Percentiles rank a stretch among this genome's conserved stretches.
phyloP scores from a whole-genome alignment of 2,329 filamentous ascomycete genomes.

The Pezicula carpinea region DNA sequence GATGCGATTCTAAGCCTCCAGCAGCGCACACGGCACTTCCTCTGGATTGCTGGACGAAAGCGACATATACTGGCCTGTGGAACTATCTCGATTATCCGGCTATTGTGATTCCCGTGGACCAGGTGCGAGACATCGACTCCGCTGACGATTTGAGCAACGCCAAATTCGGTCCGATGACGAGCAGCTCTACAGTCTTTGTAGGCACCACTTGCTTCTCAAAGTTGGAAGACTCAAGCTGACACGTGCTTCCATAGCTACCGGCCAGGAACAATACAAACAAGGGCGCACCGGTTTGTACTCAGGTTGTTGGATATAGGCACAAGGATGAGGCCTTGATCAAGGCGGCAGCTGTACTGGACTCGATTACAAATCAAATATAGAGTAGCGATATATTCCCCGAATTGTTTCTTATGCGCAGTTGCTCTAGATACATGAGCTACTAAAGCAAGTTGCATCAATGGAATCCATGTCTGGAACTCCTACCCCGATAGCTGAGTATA shows the following conservation, averaged over 20 bases:
- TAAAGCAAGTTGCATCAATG: no score
- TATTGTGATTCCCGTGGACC: slow-evolving; percentile 44
- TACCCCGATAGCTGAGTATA: slow-evolving; percentile 23
- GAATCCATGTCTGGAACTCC: slow-evolving; percentile 15
- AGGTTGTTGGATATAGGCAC: slow-evolving; percentile 29
- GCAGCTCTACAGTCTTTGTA: slow-evolving; percentile 23
- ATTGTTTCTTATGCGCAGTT: slow-evolving; percentile 3
- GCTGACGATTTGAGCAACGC: slow-evolving; percentile 23
- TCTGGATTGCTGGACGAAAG: slow-evolving; percentile 38
- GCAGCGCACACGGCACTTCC: slow-evolving; percentile 46
- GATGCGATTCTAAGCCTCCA: slow-evolving; percentile 50
- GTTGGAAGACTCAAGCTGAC: slow-evolving; percentile 6
- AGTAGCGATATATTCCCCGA: slow-evolving; percentile 1
- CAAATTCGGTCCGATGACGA: slow-evolving; percentile 21
- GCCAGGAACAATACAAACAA: slow-evolving; percentile 23
- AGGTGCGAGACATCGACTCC: slow-evolving; percentile 20
- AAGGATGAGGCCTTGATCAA: slow-evolving; percentile 26
- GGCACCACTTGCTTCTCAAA: slow-evolving; percentile 3
- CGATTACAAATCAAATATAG: slow-evolving; percentile 17
- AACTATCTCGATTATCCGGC: slow-evolving; percentile 53
- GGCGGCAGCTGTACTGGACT: slow-evolving; percentile 22
- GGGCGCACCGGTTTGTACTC: slow-evolving; percentile 23
- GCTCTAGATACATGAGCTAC: slow-evolving; percentile 1
- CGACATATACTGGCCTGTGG: slow-evolving; percentile 52
- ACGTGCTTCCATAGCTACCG: slow-evolving; percentile 23